Evolutionary conservation across 1,139 yeast genomes (phyloP), one percentile per base, ranked within the genome.

Genomic region (Wickerhamomyces sp.): DNA sequence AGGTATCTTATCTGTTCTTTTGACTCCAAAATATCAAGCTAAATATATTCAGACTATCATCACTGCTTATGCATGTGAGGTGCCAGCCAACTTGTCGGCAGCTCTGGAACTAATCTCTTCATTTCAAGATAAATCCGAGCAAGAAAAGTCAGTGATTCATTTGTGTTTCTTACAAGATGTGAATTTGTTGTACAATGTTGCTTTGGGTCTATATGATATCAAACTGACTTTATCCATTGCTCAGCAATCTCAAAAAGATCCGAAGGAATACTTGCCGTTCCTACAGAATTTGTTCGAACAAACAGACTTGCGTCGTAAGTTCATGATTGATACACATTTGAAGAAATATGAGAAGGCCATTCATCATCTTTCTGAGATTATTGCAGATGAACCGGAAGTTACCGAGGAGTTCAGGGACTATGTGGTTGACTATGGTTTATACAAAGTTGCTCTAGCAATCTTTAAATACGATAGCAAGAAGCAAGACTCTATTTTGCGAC

Each of bases 171-270:
- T 93, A 41, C 91, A 85, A 54, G 99, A 91, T 60, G 94, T 88
- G 23, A 87, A 87, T 53, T 67, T 75, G 44, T 68, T 91, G 22
- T 91, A 89, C 59, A 71, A 79, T 35, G 78, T 83, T 14, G 85
- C 96, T 0, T 69, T 91, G 42, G 85, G 95, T 2, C 65, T 85
- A 23, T 93, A 93, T 54, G 85, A 91, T 57, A 79, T 93, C 27
- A 79, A 79, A 41, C 64, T 89, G 46, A 76, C 98, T 0, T 68
- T 93, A 40, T 70, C 75, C 11, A 79, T 93, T 45, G 98, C 98
- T 1, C 97, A 93, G 57, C 91, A 88, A 54, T 88, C 96, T 1
- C 97, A 91, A 59, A 88, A 83, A 70, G 99, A 93, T 62, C 99
- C 99, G 19, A 87, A 89, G 54, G 99, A 93, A 58, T 93, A 91